Evolutionary conservation across 192 early-diverging fungal genomes (phyloP), one percentile per base, ranked within the genome.

Genomic region (Coemansia sp.): DNA sequence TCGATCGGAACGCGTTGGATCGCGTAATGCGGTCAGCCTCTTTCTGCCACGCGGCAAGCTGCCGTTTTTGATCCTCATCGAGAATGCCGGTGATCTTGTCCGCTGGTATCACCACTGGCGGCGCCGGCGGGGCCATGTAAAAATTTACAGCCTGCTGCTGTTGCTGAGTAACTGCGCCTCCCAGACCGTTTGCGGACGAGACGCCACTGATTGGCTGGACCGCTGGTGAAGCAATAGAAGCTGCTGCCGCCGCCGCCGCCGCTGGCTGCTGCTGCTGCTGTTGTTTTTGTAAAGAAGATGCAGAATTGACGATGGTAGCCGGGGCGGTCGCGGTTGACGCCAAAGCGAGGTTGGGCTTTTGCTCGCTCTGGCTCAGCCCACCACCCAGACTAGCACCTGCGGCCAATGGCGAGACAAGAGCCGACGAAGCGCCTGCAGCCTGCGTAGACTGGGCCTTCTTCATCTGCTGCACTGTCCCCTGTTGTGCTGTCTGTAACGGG

Each of bases 101-200:
- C 48, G 58, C 49, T 38, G 73, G 54, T 59, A 81, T 60, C 36
- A 81, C 78, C 61, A 67, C 72, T 54, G 78, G 78, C 60, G 66
- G 66, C 48, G 66, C 69, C 66, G 66, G 68, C 72, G 71, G 69
- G 63, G 61, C 68, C 61, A 68, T 56, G 34, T 61, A 65, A 76
- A 76, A 82, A 82, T 82, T 82, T 76, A 16, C 70, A 33, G 63
- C 67, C 51, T 49, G 56, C 55, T 72, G 66, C 33, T 48, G 65
- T 42, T 62, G 60, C 31, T 58, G 17, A 58, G n/a, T 7, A 54
- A 1, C 22, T 22, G 51, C 25, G 36, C 36, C 7, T 16, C 33
- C 36, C 18, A 60, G 20, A 2, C 58, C 36, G 58, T 45, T 60
- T 12, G 58, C 42, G 3, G 42, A 38, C 7, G 36, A 11, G 36